Evolutionary conservation across 129 eudicot genomes (phyloP).

Genomic region (Pseudognaphalium luteoalbum): DNA sequence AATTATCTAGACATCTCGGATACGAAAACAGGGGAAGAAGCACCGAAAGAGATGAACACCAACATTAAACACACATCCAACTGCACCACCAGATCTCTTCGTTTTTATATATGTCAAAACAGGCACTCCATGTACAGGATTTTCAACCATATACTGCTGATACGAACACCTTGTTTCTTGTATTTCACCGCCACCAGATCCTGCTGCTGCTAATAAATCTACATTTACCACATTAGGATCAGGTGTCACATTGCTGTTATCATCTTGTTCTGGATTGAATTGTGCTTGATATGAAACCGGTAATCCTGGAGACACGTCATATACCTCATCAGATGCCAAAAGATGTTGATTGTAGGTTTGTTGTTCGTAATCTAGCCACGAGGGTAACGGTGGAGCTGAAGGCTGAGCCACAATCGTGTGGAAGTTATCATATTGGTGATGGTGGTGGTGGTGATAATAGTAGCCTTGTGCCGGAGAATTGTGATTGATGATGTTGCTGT

Average conservation of each 20-base stretch:
- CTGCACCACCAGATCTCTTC: slow-evolving; percentile 40
- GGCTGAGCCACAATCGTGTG: not conserved
- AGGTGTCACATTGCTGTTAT: not conserved
- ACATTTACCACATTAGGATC: not conserved
- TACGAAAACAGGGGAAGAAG: slow-evolving; percentile 56
- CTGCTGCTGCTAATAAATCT: not conserved
- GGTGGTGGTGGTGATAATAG: slow-evolving; percentile 37
- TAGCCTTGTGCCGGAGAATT: slow-evolving; percentile 24
- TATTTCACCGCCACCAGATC: slow-evolving; percentile 15
- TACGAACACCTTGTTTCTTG: slow-evolving; percentile 27
- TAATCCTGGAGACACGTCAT: not conserved
- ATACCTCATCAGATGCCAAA: slow-evolving; percentile 9
- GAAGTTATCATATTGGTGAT: not conserved
- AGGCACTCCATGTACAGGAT: slow-evolving; percentile 36
- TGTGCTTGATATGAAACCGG: slow-evolving; percentile 27
- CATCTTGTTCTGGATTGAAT: slow-evolving; percentile 17
- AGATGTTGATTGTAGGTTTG: slow-evolving; percentile 31
- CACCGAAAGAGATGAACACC: slow-evolving; percentile 51
- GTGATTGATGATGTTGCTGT: slow-evolving; percentile 18
- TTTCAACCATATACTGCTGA: slow-evolving; percentile 47
- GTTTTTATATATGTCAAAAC: slow-evolving; percentile 27
- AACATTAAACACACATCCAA: slow-evolving; percentile 50
- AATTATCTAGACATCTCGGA: slow-evolving; percentile 21
- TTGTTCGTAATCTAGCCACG: slow-evolving; percentile 53
- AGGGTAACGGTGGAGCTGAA: slow-evolving; percentile 4